Conservation (phyloP, 163 green algal species). For the Trebouxia gelatinosa region DNA sequence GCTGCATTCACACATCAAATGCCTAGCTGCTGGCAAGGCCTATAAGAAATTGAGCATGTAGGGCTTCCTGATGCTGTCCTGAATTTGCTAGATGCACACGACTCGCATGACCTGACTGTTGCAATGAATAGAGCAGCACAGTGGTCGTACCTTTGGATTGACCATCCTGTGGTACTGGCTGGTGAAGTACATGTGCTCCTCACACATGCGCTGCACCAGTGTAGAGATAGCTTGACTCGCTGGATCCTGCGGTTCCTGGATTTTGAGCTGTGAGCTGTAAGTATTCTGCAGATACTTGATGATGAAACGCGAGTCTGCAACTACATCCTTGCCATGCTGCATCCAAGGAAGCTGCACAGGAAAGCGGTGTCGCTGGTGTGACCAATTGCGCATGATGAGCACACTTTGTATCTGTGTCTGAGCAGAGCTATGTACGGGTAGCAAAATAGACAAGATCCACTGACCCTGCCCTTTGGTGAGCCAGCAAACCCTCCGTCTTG, state of each 20-base stretch:
- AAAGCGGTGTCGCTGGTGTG: background rate
- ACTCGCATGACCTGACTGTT: no score
- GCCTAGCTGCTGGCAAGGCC: no score
- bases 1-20: no score
- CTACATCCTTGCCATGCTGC: conserved; percentile 15
- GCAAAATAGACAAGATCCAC: background rate
- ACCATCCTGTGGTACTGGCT: conserved; percentile 22
- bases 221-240: conserved; percentile 15
- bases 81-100: no score
- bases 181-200: conserved; percentile 28
- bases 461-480: conserved; percentile 14
- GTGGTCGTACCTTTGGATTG: conserved; percentile 19
- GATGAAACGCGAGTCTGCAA: conserved; percentile 21
- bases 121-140: background rate
- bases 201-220: conserved; percentile 7
- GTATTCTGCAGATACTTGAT: conserved; percentile 27
- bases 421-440: no score
- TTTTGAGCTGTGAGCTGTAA: conserved; percentile 14
- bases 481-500: conserved; percentile 11
- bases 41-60: no score
- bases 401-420: no score
- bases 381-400: no score
- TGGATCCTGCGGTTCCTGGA: conserved; percentile 11
- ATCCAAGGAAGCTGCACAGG: conserved; percentile 17
- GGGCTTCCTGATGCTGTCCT: no score